A percentile compares a stretch with the other conserved stretches of the same genome.
phyloP scores from a whole-genome alignment of 1,284 basidiomycete species.

The Ceraceosorus bombacis region DNA sequence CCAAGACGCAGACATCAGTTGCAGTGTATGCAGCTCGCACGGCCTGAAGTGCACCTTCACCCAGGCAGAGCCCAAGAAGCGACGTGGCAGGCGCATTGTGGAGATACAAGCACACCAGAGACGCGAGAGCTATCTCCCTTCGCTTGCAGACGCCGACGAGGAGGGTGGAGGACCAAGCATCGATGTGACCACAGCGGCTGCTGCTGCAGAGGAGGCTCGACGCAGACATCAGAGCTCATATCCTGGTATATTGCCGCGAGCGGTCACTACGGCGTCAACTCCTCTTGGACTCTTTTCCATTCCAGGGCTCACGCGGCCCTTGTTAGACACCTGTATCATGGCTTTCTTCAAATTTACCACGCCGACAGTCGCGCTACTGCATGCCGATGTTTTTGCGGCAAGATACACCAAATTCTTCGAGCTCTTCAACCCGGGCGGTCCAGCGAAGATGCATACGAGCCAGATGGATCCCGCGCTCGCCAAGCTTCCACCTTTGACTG shows the following conservation, averaged over 20 bases:
- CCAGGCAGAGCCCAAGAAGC: conserved; percentile 2
- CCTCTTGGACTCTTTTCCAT: not conserved
- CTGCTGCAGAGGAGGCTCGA: not conserved
- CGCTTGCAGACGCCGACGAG: not conserved
- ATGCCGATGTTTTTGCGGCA: conserved; percentile 6
- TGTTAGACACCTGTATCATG: conserved; percentile 5
- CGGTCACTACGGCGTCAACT: not conserved
- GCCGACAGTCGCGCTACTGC: conserved; percentile 2
- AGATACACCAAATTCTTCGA: conserved; percentile 7
- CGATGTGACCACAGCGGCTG: too few species aligned
- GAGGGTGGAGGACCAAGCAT: not conserved
- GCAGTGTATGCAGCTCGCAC: conserved; percentile 6
- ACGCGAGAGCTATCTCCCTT: not conserved
- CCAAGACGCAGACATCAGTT: not conserved
- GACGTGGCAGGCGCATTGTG: conserved; percentile 6
- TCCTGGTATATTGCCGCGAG: not conserved
- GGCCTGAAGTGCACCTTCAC: conserved; percentile 8
- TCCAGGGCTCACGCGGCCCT: conserved; percentile 3
- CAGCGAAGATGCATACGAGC: not conserved
- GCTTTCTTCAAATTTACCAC: conserved; percentile 3
- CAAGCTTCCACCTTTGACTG: not conserved
- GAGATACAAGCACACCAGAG: conserved; percentile 2
- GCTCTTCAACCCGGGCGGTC: not conserved
- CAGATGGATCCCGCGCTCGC: not conserved
- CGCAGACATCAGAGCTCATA: not conserved